Evolutionary conservation across 2,329 filamentous ascomycete species (phyloP).

Genomic region (Phialophora chinensis): DNA sequence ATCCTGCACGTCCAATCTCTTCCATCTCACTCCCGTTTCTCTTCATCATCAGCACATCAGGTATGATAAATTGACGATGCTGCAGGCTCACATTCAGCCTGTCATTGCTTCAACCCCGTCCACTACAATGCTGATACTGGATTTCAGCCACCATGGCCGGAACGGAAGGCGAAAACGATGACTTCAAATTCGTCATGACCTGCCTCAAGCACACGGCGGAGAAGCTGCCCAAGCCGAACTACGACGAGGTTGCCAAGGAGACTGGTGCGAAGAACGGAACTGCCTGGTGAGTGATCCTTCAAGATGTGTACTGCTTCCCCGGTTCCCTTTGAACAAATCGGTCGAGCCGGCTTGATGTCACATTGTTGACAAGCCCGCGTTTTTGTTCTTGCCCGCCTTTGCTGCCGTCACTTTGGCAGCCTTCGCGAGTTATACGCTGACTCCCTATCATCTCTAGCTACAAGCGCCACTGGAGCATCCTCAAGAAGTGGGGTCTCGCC

Average conservation of each 20-base stretch:
- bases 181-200: conserved; percentile 37
- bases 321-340: not conserved
- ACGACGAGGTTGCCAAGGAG: conserved; percentile 34
- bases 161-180: conserved; percentile 4
- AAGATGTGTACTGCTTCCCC: not conserved
- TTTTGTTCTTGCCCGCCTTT: not conserved
- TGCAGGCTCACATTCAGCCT: not conserved
- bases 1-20: not conserved
- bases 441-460: conserved; percentile 24
- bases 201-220: conserved; percentile 28
- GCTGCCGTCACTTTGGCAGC: not conserved
- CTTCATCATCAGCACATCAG: not conserved
- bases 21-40: not conserved
- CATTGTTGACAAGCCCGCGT: not conserved
- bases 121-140: not conserved
- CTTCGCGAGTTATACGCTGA: not conserved
- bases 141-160: not conserved
- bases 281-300: conserved; percentile 27
- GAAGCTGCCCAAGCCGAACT: conserved; percentile 31
- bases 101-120: not conserved
- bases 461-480: conserved; percentile 33
- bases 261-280: conserved; percentile 31
- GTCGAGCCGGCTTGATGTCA: not conserved
- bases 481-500: conserved; percentile 33
- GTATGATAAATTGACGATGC: not conserved